Percentiles rank a stretch among this genome's conserved stretches.
These are phyloP conservation scores for Barbarea vulgaris DNA, from an alignment of 345 rosid species.

Conservation along the genomic window DNA sequence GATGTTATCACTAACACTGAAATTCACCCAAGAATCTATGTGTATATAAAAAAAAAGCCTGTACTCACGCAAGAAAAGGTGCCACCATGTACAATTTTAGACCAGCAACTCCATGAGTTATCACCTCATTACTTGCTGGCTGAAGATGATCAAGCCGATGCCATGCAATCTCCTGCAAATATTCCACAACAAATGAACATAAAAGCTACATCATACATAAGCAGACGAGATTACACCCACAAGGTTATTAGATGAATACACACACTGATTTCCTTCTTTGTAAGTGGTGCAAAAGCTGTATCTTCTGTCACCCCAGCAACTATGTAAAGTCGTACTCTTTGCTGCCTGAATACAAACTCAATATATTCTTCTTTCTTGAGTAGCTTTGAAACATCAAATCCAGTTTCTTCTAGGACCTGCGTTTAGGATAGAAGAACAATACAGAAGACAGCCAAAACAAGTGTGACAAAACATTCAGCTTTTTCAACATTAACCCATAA, in stretches of 20 bases:
- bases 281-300: conserved; percentile 92
- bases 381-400: conserved; percentile 83
- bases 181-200: conserved; percentile 17
- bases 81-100: conserved; percentile 98
- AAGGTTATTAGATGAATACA: conserved; percentile 32
- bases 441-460: conserved; percentile 1
- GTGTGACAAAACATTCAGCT: background rate
- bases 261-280: conserved; percentile 99
- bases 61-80: conserved; percentile 82
- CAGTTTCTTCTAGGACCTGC: conserved; percentile 96
- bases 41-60: background rate
- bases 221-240: conserved; percentile 19
- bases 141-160: conserved; percentile 86
- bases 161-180: conserved; percentile 93
- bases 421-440: conserved; percentile 24
- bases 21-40: background rate
- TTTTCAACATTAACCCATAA: background rate
- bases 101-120: conserved; percentile 84
- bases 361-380: conserved; percentile 81
- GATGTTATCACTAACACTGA: conserved; percentile 10
- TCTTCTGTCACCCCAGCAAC: conserved; percentile 89
- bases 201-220: conserved; percentile 21
- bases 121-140: conserved; percentile 73
- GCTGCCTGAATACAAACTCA: conserved; percentile 89
- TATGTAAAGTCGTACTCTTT: conserved; percentile 92